phyloP scores from a whole-genome alignment of 257 asterid genomes.

The Ajuga chamaepitys region DNA sequence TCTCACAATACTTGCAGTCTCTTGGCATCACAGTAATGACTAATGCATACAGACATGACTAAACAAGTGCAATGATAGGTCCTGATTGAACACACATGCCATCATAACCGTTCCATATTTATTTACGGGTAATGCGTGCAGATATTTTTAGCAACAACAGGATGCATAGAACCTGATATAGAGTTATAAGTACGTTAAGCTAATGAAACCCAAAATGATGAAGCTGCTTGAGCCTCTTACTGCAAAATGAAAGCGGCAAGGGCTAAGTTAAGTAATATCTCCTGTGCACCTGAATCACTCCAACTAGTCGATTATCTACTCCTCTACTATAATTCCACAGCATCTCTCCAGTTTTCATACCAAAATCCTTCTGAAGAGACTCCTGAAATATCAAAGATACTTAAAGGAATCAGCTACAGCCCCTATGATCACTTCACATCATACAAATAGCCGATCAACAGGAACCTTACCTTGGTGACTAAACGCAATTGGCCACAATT shows the following conservation, averaged over 20 bases:
- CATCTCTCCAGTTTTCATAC: slow-evolving; percentile 85
- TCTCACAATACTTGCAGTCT: not conserved
- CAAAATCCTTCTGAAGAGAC: slow-evolving; percentile 88
- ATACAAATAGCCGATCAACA: not conserved
- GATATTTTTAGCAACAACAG: not conserved
- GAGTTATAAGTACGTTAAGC: not conserved
- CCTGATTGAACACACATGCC: not conserved
- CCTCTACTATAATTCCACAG: slow-evolving; percentile 93
- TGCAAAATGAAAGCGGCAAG: not conserved
- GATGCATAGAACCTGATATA: slow-evolving; percentile 1
- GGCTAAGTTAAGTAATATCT: not conserved
- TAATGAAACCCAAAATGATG: not conserved
- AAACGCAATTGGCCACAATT: slow-evolving; percentile 75
- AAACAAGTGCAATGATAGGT: not conserved
- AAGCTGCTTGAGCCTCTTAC: not conserved
- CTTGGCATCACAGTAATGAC: not conserved
- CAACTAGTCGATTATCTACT: slow-evolving; percentile 71
- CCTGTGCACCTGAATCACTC: slow-evolving; percentile 47
- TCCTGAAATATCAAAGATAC: slow-evolving; percentile 45
- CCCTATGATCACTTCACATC: not conserved
- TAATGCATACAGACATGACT: not conserved
- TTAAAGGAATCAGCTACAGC: not conserved
- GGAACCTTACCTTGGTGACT: slow-evolving; percentile 52
- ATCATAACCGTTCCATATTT: not conserved
- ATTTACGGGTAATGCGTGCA: not conserved